phyloP scores from a whole-genome alignment of 768 basidiomycete genomes.

The Leccinum fibrillosum region DNA sequence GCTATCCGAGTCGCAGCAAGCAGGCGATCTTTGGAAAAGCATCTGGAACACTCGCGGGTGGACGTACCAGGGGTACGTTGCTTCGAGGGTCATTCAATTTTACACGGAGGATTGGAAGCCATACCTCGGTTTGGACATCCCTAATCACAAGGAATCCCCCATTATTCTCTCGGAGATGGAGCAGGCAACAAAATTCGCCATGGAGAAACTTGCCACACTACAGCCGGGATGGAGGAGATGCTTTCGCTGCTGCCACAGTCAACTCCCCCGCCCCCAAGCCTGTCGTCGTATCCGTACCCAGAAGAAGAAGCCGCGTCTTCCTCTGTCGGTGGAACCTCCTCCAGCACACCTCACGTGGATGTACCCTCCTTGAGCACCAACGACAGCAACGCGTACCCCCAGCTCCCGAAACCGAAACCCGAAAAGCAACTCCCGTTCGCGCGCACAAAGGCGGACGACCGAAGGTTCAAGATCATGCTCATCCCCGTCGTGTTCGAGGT shows the following conservation, averaged over 20 bases:
- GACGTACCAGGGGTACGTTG: too few relatives aligned
- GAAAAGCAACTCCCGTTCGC: constrained; percentile 52
- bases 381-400: constrained; percentile 21
- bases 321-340: constrained; percentile 21
- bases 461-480: constrained; percentile 51
- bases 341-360: background rate
- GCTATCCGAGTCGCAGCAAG: too few relatives aligned
- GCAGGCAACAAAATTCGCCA: too few relatives aligned
- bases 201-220: too few relatives aligned
- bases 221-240: constrained; percentile 40
- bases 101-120: too few relatives aligned
- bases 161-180: too few relatives aligned
- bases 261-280: constrained; percentile 3
- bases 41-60: too few relatives aligned
- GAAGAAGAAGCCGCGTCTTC: constrained; percentile 30
- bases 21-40: too few relatives aligned
- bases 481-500: constrained; percentile 44
- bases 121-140: too few relatives aligned
- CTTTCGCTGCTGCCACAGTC: constrained; percentile 33
- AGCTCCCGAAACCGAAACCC: constrained; percentile 39
- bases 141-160: too few relatives aligned
- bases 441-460: constrained; percentile 47
- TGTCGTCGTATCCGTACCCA: constrained; percentile 7
- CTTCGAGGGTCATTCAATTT: too few relatives aligned
- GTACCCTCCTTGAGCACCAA: constrained; percentile 22